These are phyloP conservation scores for Ustulina deusta DNA, from an alignment of 2,329 filamentous ascomycete species.

Conservation along the genomic window DNA sequence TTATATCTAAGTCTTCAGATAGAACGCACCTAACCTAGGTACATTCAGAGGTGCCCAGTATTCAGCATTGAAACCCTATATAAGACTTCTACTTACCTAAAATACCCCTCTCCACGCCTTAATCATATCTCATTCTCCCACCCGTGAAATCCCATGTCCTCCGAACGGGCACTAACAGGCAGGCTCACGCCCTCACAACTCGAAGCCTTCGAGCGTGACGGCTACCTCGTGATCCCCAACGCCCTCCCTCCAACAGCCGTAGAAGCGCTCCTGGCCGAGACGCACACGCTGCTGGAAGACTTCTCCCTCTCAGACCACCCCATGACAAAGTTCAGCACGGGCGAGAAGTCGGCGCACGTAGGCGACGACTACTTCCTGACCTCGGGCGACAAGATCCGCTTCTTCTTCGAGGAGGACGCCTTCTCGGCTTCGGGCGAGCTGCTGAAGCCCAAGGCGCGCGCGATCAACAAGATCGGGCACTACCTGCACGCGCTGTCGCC, in stretches of 20 bases:
- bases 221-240: constrained; percentile 87
- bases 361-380: constrained; percentile 94
- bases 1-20: too few relatives aligned
- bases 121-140: background rate
- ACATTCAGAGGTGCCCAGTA: background rate
- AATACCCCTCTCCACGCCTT: background rate
- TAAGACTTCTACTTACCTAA: background rate
- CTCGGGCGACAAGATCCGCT: constrained; percentile 91
- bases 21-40: too few relatives aligned
- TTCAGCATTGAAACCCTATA: background rate
- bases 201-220: constrained; percentile 79
- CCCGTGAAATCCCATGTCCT: constrained; percentile 33
- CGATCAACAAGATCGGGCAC: constrained; percentile 92
- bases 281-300: constrained; percentile 76
- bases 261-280: constrained; percentile 77
- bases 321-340: constrained; percentile 93
- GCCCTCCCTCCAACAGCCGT: constrained; percentile 77
- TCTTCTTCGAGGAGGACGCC: constrained; percentile 97
- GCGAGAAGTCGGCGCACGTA: constrained; percentile 79
- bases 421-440: constrained; percentile 75
- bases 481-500: constrained; percentile 76
- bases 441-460: constrained; percentile 80
- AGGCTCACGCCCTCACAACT: constrained; percentile 81
- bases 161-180: constrained; percentile 42
- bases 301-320: constrained; percentile 88